Base-by-base conservation (phyloP, 176 grass and related monocot genomes). In the Cenchrus fungigraminus region DNA sequence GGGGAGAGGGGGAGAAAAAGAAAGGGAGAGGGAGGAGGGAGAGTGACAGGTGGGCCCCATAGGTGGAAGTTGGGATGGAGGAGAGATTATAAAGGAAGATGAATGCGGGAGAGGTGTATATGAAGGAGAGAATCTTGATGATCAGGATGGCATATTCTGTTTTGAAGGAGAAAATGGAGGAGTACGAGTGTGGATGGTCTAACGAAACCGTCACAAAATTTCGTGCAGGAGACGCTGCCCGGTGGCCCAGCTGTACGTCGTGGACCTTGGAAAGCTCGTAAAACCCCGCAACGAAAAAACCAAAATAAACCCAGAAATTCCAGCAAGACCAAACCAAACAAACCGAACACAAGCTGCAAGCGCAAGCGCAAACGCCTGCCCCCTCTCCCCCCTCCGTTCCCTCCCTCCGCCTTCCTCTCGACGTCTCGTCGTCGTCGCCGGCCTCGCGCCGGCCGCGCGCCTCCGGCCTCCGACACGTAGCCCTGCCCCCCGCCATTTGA, bases 261-360 rank as follows among this genome's bases (percentile, higher is more conserved):
- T 54, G 46, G 78, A 85, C 56, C 16, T 86, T 57, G 88, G 72
- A 82, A 77, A 49, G 57, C 42, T 82, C 79, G 79, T 78, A 90
- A 90, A 90, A 78, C 88, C 88, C 84, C 88, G 22, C 59, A 78
- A 28, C 83, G 53, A 32, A 77, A 89, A 72, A 22, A 47, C 22
- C 37, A 76, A 64, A 78, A 69, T 42, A 62, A 87, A 53, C 31
- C 73, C 73, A 76, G 53, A 76, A 29, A 71, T 12, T 67, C 84
- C 74, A 47, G 47, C 6, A 6, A 22, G 65, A 87, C 69, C 31
- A 34, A 9, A 80, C 85, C 77, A 56, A 58, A 58, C 70, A 11
- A 73, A 74, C 71, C 76, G 68, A 62, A 44, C 37, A 40, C 37
- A 25, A 87, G 31, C 25, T 51, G 47, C 47, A 51, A 11, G 29